Percentiles rank a stretch among this genome's conserved stretches.
Conservation (phyloP, 805 yeast genomes). For the Starmerella vaccinii region DNA sequence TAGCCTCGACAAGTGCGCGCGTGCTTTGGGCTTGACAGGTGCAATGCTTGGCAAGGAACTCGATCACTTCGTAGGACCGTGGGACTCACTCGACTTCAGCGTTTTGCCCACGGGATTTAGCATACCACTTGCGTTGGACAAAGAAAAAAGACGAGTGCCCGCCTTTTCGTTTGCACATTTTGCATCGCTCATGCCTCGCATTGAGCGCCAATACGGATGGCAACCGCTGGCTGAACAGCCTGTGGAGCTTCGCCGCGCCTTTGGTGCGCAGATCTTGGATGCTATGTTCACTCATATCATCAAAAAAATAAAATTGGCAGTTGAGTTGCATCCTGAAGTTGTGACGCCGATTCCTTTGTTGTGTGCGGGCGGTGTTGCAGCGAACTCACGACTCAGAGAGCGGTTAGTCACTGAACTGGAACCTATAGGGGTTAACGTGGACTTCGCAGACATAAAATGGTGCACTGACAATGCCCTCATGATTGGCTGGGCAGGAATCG, state of each 20-base stretch:
- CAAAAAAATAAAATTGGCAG: conserved; percentile 48
- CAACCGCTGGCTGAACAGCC: conserved; percentile 20
- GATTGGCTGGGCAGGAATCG: conserved; percentile 98
- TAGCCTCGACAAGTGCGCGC: conserved; percentile 83
- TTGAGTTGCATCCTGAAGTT: conserved; percentile 24
- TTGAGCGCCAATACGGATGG: conserved; percentile 17
- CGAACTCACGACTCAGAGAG: conserved; percentile 39
- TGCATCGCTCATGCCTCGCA: conserved; percentile 42
- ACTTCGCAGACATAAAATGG: conserved; percentile 57
- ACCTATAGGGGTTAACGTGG: conserved; percentile 31
- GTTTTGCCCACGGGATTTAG: conserved; percentile 17
- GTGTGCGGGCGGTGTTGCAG: conserved; percentile 91
- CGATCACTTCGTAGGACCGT: conserved; percentile 44
- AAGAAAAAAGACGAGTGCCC: conserved; percentile 35
- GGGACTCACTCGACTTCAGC: conserved; percentile 22
- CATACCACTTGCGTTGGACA: conserved; percentile 46
- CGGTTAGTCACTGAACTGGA: conserved; percentile 24
- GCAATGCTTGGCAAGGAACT: conserved; percentile 78
- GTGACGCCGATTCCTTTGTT: conserved; percentile 36
- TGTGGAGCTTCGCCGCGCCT: conserved; percentile 18
- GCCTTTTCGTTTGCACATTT: conserved; percentile 76
- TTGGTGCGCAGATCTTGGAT: conserved; percentile 40
- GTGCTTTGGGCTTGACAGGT: conserved; percentile 70
- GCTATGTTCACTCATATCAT: conserved; percentile 63
- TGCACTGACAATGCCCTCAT: conserved; percentile 94